Evolutionary conservation across 2,329 filamentous ascomycete species (phyloP).

Genomic region (Colletotrichum viniferum): DNA sequence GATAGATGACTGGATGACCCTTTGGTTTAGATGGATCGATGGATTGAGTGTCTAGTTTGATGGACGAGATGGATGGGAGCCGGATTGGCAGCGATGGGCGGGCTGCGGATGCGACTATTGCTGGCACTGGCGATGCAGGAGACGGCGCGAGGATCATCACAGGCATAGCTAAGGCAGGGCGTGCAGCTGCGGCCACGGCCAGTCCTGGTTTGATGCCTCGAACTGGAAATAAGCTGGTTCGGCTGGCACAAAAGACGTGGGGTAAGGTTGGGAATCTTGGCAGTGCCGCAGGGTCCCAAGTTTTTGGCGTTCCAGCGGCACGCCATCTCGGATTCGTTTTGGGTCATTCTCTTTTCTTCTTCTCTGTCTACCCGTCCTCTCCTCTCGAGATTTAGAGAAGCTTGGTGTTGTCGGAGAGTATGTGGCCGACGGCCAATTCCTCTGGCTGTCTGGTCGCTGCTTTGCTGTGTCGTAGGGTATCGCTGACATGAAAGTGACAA

Average conservation of each 20-base stretch:
- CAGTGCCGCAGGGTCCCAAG: constrained; percentile 8
- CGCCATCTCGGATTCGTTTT: constrained; percentile 18
- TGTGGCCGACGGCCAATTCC: not conserved
- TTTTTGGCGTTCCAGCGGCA: constrained; percentile 15
- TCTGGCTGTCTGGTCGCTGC: not conserved
- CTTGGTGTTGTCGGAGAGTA: not conserved
- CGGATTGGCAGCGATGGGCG: not conserved
- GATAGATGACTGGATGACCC: not conserved
- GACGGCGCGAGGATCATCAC: constrained; percentile 16
- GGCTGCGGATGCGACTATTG: not conserved
- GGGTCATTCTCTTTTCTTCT: not conserved
- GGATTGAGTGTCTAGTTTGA: not conserved
- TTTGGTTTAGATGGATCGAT: not conserved
- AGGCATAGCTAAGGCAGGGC: constrained; percentile 9
- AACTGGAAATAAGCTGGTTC: constrained; percentile 20
- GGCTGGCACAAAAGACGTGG: constrained; percentile 16
- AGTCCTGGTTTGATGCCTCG: constrained; percentile 14
- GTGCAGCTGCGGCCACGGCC: constrained; percentile 2
- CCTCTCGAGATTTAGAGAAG: not conserved
- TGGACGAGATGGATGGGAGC: not conserved
- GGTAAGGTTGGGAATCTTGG: constrained; percentile 22
- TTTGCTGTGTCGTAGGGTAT: not conserved
- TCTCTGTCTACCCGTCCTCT: not conserved
- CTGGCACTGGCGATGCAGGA: constrained; percentile 1
- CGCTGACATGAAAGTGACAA: not conserved